Evolutionary conservation across 345 rosid species (phyloP), one percentile per base, ranked within the genome.

Genomic region (Fremontodendron californicum): DNA sequence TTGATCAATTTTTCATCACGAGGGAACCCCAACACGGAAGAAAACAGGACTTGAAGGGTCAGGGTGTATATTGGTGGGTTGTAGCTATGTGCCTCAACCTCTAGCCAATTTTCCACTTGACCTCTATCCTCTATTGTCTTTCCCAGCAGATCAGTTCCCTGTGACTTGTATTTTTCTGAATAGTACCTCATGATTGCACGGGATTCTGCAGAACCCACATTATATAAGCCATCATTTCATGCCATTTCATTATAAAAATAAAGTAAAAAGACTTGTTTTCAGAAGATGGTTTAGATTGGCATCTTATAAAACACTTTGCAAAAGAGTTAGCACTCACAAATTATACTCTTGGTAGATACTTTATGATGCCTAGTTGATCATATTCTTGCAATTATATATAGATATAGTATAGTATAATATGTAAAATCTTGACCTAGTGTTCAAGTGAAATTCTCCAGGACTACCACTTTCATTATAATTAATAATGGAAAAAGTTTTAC

Each of bases 171-270:
- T 39, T 91, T 93, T 68, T 93, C 89, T 2, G 97, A 88, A 55
- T 85, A 80, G 83, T 89, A 91, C 80, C 95, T 84, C 55, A 89
- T 83, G 75, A 91, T 88, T 4, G 95, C 97, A 11, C 95, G 81
- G 0, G 93, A 93, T 82, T 91, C 97, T 91, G 81, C 62, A 70
- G 4, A 71, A 33, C 15, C 9, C 18, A 4, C 2, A 70, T 33
- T 9, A 43, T 68, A 45, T 21, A 35, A 49, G 2, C n/a, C 46
- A 52, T 29, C 1, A 48, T 9, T 31, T 48, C 3, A 1, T 15
- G 6, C 45, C n/a, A 33, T 49, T 18, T 46, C 15, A 46, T 18
- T 13, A 49, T 1, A 42, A n/a, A n/a, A 63, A 7, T 9, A 19
- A 58, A 61, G n/a, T 13, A 12, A 27, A 61, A 61, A 61, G 2